Evolutionary conservation across 2,329 filamentous ascomycete genomes (phyloP).

Genomic region (Hyphodiscus sp.): DNA sequence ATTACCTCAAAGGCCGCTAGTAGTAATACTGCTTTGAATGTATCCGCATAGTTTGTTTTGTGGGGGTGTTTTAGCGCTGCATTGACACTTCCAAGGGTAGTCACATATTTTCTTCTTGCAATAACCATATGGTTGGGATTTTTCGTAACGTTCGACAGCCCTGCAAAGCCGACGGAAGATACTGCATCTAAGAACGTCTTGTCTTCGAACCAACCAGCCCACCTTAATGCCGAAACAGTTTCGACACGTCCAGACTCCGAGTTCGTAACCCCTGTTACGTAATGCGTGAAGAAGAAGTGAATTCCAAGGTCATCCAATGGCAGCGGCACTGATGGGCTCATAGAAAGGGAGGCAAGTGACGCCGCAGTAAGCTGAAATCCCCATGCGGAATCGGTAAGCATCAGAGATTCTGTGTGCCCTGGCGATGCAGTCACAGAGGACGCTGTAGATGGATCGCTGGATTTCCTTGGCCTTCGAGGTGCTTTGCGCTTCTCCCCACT

Average conservation of each 20-base stretch:
- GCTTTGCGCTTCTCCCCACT: neutral
- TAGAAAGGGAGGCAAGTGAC: neutral
- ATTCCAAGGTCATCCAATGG: constrained; percentile 13
- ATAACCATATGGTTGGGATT: constrained; percentile 36
- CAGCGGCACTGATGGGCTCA: neutral
- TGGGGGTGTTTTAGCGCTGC: constrained; percentile 37
- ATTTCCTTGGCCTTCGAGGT: neutral
- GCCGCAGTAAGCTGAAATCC: neutral
- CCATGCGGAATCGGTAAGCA: neutral
- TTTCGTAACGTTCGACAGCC: constrained; percentile 37
- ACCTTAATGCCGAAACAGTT: constrained; percentile 21
- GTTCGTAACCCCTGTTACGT: constrained; percentile 6
- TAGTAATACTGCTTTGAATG: constrained; percentile 41
- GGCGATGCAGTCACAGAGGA: neutral
- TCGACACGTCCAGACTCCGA: neutral
- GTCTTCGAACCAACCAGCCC: constrained; percentile 29
- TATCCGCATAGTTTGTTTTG: constrained; percentile 42
- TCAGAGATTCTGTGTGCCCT: neutral
- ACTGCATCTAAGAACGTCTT: constrained; percentile 42
- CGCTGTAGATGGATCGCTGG: neutral
- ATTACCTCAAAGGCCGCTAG: constrained; percentile 32
- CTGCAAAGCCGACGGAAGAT: constrained; percentile 46
- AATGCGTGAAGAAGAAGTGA: constrained; percentile 22
- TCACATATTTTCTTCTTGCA: constrained; percentile 44
- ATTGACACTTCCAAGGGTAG: constrained; percentile 42